phyloP scores from a whole-genome alignment of 192 early-diverging fungal genomes.

The Mortierella hygrophila region DNA sequence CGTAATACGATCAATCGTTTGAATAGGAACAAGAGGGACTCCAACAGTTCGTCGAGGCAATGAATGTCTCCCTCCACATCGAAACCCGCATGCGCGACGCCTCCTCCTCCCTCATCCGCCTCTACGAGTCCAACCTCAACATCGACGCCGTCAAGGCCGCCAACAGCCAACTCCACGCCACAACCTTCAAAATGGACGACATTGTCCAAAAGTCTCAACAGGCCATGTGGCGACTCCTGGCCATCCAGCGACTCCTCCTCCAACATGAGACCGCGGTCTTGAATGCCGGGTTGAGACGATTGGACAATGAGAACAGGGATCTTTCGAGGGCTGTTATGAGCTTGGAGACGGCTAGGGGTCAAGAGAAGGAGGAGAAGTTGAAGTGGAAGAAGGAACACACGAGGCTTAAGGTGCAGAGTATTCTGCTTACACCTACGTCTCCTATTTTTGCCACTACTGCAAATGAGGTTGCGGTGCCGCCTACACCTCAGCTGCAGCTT shows the following conservation, averaged over 20 bases:
- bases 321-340: constrained; percentile 33
- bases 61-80: constrained; percentile 38
- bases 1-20: background rate
- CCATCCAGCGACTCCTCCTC: constrained; percentile 24
- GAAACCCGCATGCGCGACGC: constrained; percentile 49
- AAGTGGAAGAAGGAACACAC: constrained; percentile 44
- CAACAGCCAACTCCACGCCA: constrained; percentile 21
- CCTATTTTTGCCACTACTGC: background rate
- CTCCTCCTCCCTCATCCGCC: constrained; percentile 35
- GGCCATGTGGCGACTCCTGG: constrained; percentile 29
- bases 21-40: constrained; percentile 42
- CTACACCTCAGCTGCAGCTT: constrained; percentile 7
- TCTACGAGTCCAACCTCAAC: constrained; percentile 27
- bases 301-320: constrained; percentile 45
- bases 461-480: background rate
- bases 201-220: constrained; percentile 31
- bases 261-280: constrained; percentile 49
- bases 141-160: constrained; percentile 23
- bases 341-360: constrained; percentile 17
- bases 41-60: constrained; percentile 30
- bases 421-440: constrained; percentile 12
- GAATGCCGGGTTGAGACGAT: constrained; percentile 33
- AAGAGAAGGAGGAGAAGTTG: constrained; percentile 48
- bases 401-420: constrained; percentile 46
- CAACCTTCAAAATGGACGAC: constrained; percentile 31